Evolutionary conservation across 2,329 filamentous ascomycete genomes (phyloP), one percentile per base, ranked within the genome.

Genomic region (Rhynchosporium graminicola): DNA sequence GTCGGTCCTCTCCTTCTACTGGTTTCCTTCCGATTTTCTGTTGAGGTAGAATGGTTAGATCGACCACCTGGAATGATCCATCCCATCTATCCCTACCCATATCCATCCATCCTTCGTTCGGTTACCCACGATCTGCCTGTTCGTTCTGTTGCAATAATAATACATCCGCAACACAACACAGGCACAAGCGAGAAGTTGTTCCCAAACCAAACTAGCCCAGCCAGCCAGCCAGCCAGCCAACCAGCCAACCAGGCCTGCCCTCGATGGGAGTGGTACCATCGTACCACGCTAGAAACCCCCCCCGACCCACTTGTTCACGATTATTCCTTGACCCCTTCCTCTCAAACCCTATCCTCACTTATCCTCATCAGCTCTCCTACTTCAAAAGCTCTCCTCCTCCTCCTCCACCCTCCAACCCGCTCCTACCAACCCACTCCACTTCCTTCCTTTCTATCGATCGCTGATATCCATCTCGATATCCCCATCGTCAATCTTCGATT

Each of bases 401-500:
- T 54, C 54, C 42, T 55, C 20, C 31, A 26, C 31, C 42, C 51
- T 50, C 20, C 45, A 45, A 26, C 47, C 15, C 50, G 13, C 56
- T 47, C 38, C 43, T 8, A 20, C 47, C 42, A 20, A 58, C 45
- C 58, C 26, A 47, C 31, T 59, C 33, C 26, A 61, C 58, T 43
- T 57, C 54, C 56, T 46, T 45, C 47, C 58, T 29, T 29, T 36
- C 47, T 42, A 56, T 56, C 40, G 36, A 56, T 36, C 52, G 7
- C 33, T 50, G n/a, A 33, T 47, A 12, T 61, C 50, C n/a, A 36
- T 47, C 59, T 55, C 59, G 50, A 46, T 59, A 45, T 47, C 42
- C 28, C 42, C 42, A n/a, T 46, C 50, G 47, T 57, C 54, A 31
- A 57, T 29, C 45, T 57, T 55, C 57, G 52, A 61, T 52, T 54